phyloP scores from a whole-genome alignment of 805 yeast genomes.

The Kuraishia borneana region DNA sequence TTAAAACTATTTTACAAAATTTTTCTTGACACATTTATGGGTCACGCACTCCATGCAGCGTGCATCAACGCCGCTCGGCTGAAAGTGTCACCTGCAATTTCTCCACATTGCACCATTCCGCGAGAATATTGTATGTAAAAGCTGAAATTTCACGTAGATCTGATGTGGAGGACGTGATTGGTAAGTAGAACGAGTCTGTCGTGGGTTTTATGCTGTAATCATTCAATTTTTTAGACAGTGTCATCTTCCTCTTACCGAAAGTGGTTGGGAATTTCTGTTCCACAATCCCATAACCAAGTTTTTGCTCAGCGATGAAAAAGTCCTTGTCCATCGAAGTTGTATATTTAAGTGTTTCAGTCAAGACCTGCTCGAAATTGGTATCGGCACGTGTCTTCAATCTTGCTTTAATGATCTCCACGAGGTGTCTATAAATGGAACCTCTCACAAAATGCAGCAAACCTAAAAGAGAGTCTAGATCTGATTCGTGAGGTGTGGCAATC shows the following conservation, averaged over 20 bases:
- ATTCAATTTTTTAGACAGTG: not conserved
- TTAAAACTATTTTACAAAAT: too few relatives aligned
- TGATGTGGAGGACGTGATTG: not conserved
- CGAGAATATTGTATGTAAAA: not conserved
- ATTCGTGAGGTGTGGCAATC: not conserved
- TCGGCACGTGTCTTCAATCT: too few relatives aligned
- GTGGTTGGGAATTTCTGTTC: not conserved
- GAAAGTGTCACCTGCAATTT: not conserved
- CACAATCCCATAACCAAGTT: not conserved
- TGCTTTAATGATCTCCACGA: not conserved
- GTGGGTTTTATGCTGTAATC: conserved; percentile 1
- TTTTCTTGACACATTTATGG: too few relatives aligned
- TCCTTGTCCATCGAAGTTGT: not conserved
- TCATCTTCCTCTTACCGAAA: not conserved
- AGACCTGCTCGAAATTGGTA: too few relatives aligned
- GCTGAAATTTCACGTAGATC: conserved; percentile 1
- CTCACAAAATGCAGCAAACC: conserved; percentile 2
- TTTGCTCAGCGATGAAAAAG: conserved; percentile 1
- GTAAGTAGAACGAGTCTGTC: conserved; percentile 2
- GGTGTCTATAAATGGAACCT: conserved; percentile 2
- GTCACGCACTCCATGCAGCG: too few relatives aligned
- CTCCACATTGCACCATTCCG: conserved; percentile 1
- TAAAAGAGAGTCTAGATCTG: not conserved
- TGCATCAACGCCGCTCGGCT: too few relatives aligned
- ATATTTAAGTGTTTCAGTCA: not conserved